Conservation (phyloP, 306 rosid species). For the Gastrolobium villosum region DNA sequence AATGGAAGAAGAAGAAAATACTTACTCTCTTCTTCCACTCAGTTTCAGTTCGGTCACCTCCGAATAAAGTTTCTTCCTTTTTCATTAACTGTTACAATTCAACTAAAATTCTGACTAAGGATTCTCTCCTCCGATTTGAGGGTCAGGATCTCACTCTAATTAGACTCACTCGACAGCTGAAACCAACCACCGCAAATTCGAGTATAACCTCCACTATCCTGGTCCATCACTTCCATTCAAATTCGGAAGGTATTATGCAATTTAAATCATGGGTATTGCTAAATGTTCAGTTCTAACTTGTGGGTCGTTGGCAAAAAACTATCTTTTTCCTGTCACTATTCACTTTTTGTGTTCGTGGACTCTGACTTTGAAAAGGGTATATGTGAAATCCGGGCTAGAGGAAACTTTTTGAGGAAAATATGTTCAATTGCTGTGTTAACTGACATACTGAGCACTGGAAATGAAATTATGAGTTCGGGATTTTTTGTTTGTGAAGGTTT, state of each 20-base stretch:
- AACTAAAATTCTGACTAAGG: constrained; percentile 49
- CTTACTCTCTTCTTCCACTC: not conserved
- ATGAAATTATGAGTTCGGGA: constrained; percentile 17
- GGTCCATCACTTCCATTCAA: constrained; percentile 29
- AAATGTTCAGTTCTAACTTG: constrained; percentile 30
- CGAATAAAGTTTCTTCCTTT: constrained; percentile 15
- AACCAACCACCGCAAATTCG: constrained; percentile 16
- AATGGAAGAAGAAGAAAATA: not conserved
- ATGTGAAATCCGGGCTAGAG: constrained; percentile 33
- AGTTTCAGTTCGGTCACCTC: constrained; percentile 23
- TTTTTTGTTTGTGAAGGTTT: constrained; percentile 8
- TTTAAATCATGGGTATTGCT: constrained; percentile 35
- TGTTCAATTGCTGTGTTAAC: constrained; percentile 33
- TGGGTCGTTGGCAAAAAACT: not conserved
- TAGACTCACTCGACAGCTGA: constrained; percentile 10
- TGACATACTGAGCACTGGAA: constrained; percentile 12
- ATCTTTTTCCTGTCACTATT: not conserved
- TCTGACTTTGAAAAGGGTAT: constrained; percentile 39
- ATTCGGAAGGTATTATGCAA: constrained; percentile 45
- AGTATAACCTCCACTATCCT: constrained; percentile 6
- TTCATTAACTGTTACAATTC: constrained; percentile 10
- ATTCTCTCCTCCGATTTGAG: constrained; percentile 16
- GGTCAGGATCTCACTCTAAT: constrained; percentile 55
- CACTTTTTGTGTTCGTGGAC: constrained; percentile 10
- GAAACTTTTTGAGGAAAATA: constrained; percentile 20